Evolutionary conservation across 2,329 filamentous ascomycete species (phyloP).

Genomic region (Blumeriella jaapii): DNA sequence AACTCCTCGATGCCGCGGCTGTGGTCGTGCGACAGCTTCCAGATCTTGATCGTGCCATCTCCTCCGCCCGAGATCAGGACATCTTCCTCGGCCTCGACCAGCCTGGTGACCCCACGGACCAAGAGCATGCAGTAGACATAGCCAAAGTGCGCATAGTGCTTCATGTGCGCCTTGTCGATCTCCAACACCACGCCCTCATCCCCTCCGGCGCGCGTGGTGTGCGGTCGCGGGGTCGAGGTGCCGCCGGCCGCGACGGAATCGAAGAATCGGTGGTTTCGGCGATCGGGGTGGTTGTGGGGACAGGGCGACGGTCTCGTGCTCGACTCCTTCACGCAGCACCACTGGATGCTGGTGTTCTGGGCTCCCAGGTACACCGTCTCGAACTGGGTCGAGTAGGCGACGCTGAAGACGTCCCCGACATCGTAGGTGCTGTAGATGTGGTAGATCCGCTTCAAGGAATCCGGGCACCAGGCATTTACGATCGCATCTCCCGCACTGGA

Average conservation of each 20-base stretch:
- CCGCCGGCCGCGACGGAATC: conserved; percentile 83
- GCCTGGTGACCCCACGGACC: conserved; percentile 53
- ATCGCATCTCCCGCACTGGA: conserved; percentile 90
- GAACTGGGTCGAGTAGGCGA: conserved; percentile 71
- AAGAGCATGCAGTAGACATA: conserved; percentile 96
- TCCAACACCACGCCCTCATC: conserved; percentile 59
- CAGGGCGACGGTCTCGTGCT: conserved; percentile 46
- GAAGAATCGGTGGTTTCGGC: conserved; percentile 79
- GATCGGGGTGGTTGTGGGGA: conserved; percentile 59
- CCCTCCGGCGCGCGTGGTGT: conserved; percentile 32
- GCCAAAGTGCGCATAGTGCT: conserved; percentile 85
- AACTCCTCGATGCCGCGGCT: conserved; percentile 58
- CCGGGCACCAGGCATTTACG: conserved; percentile 85
- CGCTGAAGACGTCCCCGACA: conserved; percentile 89
- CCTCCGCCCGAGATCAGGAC: conserved; percentile 84
- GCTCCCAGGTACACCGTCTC: conserved; percentile 84
- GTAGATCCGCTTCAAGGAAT: conserved; percentile 63
- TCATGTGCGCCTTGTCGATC: conserved; percentile 69
- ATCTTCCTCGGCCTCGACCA: conserved; percentile 63
- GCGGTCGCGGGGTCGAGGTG: conserved; percentile 59
- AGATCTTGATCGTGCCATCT: conserved; percentile 91
- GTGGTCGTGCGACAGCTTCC: conserved; percentile 50
- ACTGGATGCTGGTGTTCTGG: conserved; percentile 92
- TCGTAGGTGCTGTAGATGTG: conserved; percentile 91
- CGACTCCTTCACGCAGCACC: conserved; percentile 65